A percentile compares a stretch with the other conserved stretches of the same genome.
These are phyloP conservation scores for Schizosaccharomyces japonicus DNA, from an alignment of 805 yeast genomes.

Conservation along the genomic window DNA sequence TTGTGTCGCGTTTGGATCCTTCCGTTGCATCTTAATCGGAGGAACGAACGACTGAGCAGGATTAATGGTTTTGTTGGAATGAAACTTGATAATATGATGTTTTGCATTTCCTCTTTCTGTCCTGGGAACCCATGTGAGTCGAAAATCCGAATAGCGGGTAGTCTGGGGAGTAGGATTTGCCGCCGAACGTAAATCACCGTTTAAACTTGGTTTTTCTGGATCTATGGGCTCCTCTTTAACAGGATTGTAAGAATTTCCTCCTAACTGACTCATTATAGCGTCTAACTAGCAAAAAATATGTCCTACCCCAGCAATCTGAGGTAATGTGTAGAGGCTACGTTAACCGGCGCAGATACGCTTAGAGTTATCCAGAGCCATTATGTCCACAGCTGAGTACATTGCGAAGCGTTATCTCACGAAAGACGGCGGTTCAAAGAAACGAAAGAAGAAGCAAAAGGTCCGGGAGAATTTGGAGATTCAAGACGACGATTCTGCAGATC, in stretches of 20 bases:
- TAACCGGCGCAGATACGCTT: background rate
- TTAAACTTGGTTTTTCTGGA: background rate
- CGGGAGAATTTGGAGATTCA: slow-evolving; percentile 9
- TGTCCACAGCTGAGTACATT: slow-evolving; percentile 23
- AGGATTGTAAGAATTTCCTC: background rate
- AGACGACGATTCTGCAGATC: slow-evolving; percentile 11
- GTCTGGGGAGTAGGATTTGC: no score
- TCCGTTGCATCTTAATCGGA: slow-evolving; percentile 1
- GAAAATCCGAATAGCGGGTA: background rate
- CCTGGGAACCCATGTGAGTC: background rate
- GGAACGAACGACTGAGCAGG: background rate
- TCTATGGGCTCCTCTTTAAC: background rate
- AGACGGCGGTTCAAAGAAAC: slow-evolving; percentile 12
- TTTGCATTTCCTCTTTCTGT: background rate
- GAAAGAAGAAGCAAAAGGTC: slow-evolving; percentile 13
- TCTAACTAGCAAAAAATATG: background rate
- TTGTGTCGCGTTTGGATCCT: background rate
- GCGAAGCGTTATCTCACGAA: slow-evolving; percentile 22
- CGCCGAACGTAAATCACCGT: no score
- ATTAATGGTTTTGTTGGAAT: slow-evolving; percentile 1
- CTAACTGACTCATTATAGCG: background rate
- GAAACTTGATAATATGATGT: background rate
- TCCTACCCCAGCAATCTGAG: background rate
- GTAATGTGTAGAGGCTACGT: background rate
- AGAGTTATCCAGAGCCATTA: background rate